These are phyloP conservation scores for Daucus carota DNA, from an alignment of 129 eudicot species.

Conservation along the genomic window DH1_v3.0 NC_030387.2:6513001-6513500, in stretches of 20 bases:
- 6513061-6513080: background rate
- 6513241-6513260: background rate
- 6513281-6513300: background rate
- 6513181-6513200: background rate
- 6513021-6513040: background rate
- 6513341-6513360: too few species aligned
- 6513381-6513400: background rate
- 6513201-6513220: background rate
- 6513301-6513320: background rate
- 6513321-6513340: background rate
- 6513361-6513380: background rate
- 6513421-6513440: too few species aligned
- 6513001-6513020: background rate
- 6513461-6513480: background rate
- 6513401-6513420: too few species aligned
- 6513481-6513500: background rate
- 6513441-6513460: too few species aligned
- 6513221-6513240: background rate
- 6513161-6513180: background rate
- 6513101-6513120: too few species aligned
- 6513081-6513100: too few species aligned
- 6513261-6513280: too few species aligned
- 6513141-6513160: background rate
- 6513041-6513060: background rate
- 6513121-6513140: background rate